Evolutionary conservation across 768 basidiomycete genomes (phyloP), one percentile per base, ranked within the genome.

Genomic region (Lentinula detonsa): DNA sequence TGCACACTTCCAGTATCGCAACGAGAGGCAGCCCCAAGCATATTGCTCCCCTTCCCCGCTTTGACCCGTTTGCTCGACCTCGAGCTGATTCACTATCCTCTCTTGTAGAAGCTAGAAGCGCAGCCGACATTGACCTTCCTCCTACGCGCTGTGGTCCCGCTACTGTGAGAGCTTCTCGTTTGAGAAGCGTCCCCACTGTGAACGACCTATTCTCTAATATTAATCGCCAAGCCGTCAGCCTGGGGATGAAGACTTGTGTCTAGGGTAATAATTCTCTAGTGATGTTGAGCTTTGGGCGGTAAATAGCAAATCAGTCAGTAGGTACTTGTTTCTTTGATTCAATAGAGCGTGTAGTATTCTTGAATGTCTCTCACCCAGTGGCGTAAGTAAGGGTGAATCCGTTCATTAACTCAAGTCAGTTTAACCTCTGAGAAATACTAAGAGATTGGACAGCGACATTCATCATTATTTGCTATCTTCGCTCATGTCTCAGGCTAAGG

Each of bases 51-150:
- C 62, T 73, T 8, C 61, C 68, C 13, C 68, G 67, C 1, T 73
- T 66, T 62, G 66, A 70, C 57, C 72, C 72, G 0, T 71, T 66
- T 61, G 59, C 61, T 42, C 45, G 71, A 42, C 54, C 64, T 34
- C 64, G 71, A 3, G 69, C 72, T 11, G 71, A 73, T 57, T 71
- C 72, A 3, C 59, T 71, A 37, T 69, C 72, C 6, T 66, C 71
- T 28, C 28, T 71, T 34, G 48, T 65, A 16, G 65, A 65, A 39
- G 21, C 37, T 31, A 42, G 55, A 43, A 57, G 16, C 5, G 13
- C n/a, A n/a, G 9, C 42, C 5, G 43, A 37, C 5, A n/a, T 35
- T 21, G 57, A 28, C 13, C 5, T 11, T 46, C 42, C 11, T 46
- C 15, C 39, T 13, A 34, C 4, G 11, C 45, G 23, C n/a, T 21